Evolutionary conservation across 495 filamentous ascomycete genomes (phyloP).

Genomic region (Venustampulla echinocandica): DNA sequence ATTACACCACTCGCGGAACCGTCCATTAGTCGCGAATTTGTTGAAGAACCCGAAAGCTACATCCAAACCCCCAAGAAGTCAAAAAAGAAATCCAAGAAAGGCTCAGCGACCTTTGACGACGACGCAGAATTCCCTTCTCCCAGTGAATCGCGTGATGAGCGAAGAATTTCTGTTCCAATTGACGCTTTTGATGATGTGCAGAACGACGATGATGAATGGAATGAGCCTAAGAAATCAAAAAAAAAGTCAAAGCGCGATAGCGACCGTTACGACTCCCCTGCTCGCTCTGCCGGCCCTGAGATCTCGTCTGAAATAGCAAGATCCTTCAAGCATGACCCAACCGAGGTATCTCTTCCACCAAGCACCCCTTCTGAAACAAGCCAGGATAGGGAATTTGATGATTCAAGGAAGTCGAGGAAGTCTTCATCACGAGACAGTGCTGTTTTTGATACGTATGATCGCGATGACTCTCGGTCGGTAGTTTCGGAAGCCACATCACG

Average conservation of each 20-base stretch:
- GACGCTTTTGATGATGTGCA: conserved; percentile 27
- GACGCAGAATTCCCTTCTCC: conserved; percentile 11
- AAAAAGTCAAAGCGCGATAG: conserved; percentile 25
- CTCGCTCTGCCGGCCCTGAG: conserved; percentile 16
- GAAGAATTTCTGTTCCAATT: conserved; percentile 19
- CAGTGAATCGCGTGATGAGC: conserved; percentile 1
- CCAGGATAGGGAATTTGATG: conserved; percentile 23
- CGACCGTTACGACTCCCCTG: conserved; percentile 22
- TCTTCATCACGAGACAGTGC: conserved; percentile 25
- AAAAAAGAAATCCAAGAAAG: conserved; percentile 23
- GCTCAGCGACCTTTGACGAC: conserved; percentile 13
- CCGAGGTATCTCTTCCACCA: conserved; percentile 22
- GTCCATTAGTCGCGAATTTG: conserved; percentile 10
- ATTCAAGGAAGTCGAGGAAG: conserved; percentile 22
- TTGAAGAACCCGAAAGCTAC: conserved; percentile 20
- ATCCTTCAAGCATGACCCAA: conserved; percentile 18
- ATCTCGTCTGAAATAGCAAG: conserved; percentile 13
- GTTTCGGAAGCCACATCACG: conserved; percentile 29
- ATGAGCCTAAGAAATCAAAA: conserved; percentile 21
- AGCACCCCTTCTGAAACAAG: conserved; percentile 22
- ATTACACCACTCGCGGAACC: conserved; percentile 5
- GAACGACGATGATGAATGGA: conserved; percentile 20
- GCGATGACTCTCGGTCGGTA: conserved; percentile 35
- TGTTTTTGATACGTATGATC: conserved; percentile 23
- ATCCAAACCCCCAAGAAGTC: conserved; percentile 20